Conservation (phyloP, 2,329 filamentous ascomycete species). For the Didymella sp. region DNA sequence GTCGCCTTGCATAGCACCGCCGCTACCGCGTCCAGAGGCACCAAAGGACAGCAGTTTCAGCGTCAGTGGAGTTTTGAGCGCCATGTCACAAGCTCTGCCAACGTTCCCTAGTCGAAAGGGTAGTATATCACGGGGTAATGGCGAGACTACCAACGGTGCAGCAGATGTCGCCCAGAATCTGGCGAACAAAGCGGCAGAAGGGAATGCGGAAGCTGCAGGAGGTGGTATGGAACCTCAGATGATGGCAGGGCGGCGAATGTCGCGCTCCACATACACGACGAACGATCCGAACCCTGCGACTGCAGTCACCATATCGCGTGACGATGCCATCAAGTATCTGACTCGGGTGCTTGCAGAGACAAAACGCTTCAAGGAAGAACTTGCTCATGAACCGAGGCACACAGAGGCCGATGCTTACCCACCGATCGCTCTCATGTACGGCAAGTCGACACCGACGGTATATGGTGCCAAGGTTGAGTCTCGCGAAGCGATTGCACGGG, state of each 20-base stretch:
- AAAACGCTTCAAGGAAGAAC: conserved; percentile 77
- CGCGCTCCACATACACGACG: conserved; percentile 29
- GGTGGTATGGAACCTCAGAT: conserved; percentile 59
- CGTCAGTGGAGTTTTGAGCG: conserved; percentile 54
- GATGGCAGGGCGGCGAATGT: conserved; percentile 41
- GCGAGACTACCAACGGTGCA: conserved; percentile 17
- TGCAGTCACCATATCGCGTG: conserved; percentile 61
- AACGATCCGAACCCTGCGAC: conserved; percentile 42
- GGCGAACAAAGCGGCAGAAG: conserved; percentile 37
- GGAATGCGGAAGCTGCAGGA: conserved; percentile 38
- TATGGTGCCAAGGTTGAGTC: conserved; percentile 78
- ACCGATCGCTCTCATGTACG: conserved; percentile 82
- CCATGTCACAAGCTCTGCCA: conserved; percentile 57
- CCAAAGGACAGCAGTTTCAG: conserved; percentile 49
- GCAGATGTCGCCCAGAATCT: conserved; percentile 37
- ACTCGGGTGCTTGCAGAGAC: conserved; percentile 74
- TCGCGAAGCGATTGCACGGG: conserved; percentile 74
- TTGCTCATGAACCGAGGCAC: conserved; percentile 67
- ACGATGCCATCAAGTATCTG: conserved; percentile 71
- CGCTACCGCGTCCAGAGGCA: conserved; percentile 63
- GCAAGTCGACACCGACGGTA: conserved; percentile 85
- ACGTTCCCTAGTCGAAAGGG: conserved; percentile 45
- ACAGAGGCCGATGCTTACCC: conserved; percentile 76
- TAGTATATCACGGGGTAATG: conserved; percentile 45
- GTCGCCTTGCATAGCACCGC: conserved; percentile 76